Conservation (phyloP, 75 land plant species). For the Sequoia sempervirens region DNA sequence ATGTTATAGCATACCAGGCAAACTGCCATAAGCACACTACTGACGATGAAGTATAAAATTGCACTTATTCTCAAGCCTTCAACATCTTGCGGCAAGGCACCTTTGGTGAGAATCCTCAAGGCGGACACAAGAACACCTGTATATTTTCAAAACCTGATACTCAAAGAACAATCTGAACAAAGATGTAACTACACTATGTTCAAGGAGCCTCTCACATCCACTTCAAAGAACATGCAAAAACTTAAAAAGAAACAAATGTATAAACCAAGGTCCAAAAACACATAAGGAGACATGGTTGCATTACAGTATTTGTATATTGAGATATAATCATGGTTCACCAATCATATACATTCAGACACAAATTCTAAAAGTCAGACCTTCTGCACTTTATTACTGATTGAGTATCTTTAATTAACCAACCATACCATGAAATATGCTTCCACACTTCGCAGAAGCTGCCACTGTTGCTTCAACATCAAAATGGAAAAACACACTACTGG, state of each 20-base stretch:
- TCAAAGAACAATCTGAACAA: slow-evolving; percentile 5
- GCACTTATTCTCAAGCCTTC: slow-evolving; percentile 76
- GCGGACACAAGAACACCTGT: slow-evolving; percentile 92
- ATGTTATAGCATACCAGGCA: slow-evolving; percentile 78
- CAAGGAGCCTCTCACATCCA: not conserved
- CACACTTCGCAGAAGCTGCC: no score
- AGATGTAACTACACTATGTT: not conserved
- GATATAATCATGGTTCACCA: no score
- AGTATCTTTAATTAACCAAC: no score
- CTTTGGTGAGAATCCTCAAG: slow-evolving; percentile 72
- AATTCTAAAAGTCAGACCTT: no score
- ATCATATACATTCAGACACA: no score
- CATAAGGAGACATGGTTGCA: not conserved
- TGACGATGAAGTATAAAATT: slow-evolving; percentile 71
- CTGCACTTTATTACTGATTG: no score
- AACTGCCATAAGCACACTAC: slow-evolving; percentile 55
- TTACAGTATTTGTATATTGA: not conserved
- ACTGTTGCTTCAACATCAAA: no score
- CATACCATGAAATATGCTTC: no score
- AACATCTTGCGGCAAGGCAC: slow-evolving; percentile 62
- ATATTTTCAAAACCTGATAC: slow-evolving; percentile 3
- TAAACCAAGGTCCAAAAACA: not conserved
- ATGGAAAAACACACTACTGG: no score
- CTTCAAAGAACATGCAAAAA: not conserved
- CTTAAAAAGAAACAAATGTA: not conserved